A percentile compares a stretch with the other conserved stretches of the same genome.
Evolutionary conservation across 1,139 yeast genomes (phyloP).

Genomic region (Geotrichum cucujoidarum): DNA sequence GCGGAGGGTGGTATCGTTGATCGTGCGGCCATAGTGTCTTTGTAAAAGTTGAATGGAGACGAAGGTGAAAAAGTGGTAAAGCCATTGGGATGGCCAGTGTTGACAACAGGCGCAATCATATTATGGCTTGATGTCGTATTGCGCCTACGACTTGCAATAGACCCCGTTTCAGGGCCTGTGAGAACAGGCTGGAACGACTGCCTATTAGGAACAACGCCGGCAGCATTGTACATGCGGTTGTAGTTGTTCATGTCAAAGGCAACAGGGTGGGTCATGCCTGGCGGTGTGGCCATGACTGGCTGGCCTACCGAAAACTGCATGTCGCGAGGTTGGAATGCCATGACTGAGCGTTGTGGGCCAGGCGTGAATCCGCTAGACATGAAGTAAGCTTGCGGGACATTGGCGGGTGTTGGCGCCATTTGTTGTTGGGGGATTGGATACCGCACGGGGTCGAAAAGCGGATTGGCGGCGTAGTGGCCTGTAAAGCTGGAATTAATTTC

Average conservation of each 20-base stretch:
- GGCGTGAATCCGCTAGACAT: not conserved
- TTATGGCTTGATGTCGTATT: conserved; percentile 6
- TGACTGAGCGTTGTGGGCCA: not conserved
- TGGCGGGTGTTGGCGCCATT: not conserved
- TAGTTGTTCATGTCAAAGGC: too few relatives aligned
- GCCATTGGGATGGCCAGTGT: too few relatives aligned
- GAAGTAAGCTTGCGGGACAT: not conserved
- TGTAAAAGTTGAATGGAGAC: not conserved
- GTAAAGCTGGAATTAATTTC: not conserved
- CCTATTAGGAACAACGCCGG: too few relatives aligned
- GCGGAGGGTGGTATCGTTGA: too few relatives aligned
- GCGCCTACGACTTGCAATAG: conserved; percentile 2
- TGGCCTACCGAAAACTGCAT: not conserved
- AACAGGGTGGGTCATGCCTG: not conserved
- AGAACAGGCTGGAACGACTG: not conserved
- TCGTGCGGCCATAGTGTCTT: not conserved
- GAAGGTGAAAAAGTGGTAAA: not conserved
- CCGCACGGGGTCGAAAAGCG: not conserved
- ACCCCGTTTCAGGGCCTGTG: not conserved
- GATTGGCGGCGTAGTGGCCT: conserved; percentile 1
- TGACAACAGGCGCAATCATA: not conserved
- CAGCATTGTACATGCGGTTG: not conserved
- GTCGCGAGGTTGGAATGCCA: not conserved
- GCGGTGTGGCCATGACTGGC: not conserved
- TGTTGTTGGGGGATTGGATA: not conserved